Percentiles rank a stretch among this genome's conserved stretches.
Conservation (phyloP, 2,329 filamentous ascomycete genomes). For the Aurifilum marmelostoma region DNA sequence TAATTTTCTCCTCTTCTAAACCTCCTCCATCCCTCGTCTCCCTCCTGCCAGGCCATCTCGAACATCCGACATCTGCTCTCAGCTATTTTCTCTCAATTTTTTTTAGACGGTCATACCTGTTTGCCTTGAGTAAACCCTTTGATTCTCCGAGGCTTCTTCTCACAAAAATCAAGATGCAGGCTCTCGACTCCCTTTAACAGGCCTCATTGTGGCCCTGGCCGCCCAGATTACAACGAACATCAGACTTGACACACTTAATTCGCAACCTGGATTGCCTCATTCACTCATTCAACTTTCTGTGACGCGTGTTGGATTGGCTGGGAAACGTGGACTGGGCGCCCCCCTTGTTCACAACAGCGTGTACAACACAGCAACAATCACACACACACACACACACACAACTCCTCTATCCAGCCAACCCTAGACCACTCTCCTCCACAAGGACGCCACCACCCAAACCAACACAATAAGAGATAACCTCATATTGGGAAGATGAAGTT, state of each 20-base stretch:
- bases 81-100: background rate
- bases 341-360: background rate
- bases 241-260: background rate
- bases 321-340: background rate
- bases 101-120: slow-evolving; percentile 20
- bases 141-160: slow-evolving; percentile 26
- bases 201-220: slow-evolving; percentile 14
- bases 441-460: background rate
- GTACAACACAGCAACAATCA: background rate
- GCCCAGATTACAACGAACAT: background rate
- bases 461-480: background rate
- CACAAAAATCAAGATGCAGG: slow-evolving; percentile 29
- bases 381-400: background rate
- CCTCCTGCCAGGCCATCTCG: background rate
- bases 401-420: background rate
- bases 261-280: too few species aligned
- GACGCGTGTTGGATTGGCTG: background rate
- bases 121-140: slow-evolving; percentile 24
- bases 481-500: slow-evolving; percentile 40
- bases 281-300: background rate
- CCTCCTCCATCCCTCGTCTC: too few species aligned
- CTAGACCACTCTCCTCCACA: background rate
- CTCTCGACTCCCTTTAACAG: slow-evolving; percentile 25
- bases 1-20: background rate
- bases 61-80: background rate